phyloP scores from a whole-genome alignment of 2,329 filamentous ascomycete genomes.

The Colletotrichum coccodes region DNA sequence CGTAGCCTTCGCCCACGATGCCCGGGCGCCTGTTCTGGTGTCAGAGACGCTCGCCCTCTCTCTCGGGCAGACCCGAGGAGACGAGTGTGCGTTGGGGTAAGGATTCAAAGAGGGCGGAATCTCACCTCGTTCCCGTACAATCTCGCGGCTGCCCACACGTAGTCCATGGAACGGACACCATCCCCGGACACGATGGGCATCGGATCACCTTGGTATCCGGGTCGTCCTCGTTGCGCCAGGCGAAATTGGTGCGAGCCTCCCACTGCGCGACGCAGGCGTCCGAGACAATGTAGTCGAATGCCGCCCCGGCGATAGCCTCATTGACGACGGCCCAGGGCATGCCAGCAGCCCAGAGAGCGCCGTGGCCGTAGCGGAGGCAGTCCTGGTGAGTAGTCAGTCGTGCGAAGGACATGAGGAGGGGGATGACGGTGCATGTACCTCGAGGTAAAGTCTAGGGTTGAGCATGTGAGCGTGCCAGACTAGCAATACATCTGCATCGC shows the following conservation, averaged over 20 bases:
- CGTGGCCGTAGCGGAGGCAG: conserved; percentile 63
- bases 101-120: neutral
- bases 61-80: neutral
- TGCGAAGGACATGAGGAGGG: no score
- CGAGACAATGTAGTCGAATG: conserved; percentile 62
- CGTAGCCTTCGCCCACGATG: conserved; percentile 57
- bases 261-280: conserved; percentile 55
- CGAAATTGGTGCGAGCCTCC: conserved; percentile 52
- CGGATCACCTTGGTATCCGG: conserved; percentile 51
- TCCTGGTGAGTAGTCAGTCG: conserved; percentile 47
- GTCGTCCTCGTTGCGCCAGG: conserved; percentile 67
- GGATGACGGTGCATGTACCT: conserved; percentile 47
- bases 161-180: conserved; percentile 63
- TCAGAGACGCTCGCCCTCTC: neutral
- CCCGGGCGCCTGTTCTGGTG: conserved; percentile 36
- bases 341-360: conserved; percentile 65
- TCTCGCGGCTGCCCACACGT: conserved; percentile 48
- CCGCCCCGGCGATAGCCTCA: conserved; percentile 58
- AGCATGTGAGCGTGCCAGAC: conserved; percentile 79
- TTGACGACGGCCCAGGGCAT: conserved; percentile 72
- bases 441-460: conserved; percentile 73
- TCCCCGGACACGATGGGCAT: conserved; percentile 60
- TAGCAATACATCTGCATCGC: conserved; percentile 70
- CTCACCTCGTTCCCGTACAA: conserved; percentile 39
- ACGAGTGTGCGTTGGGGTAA: neutral